These are phyloP conservation scores for Candida manassasensis DNA, from an alignment of 805 yeast species.

Conservation along the genomic window DNA sequence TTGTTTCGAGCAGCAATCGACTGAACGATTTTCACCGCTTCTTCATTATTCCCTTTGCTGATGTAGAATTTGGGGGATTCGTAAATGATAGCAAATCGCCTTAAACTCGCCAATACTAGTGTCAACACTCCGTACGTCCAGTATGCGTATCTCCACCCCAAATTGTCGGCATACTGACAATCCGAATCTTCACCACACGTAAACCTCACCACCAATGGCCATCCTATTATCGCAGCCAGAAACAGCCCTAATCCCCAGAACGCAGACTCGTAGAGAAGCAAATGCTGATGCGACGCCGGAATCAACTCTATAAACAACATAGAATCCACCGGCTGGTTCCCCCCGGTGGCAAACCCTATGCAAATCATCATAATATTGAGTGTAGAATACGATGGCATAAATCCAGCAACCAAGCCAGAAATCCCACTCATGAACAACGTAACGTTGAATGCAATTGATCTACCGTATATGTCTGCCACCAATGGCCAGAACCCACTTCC, in stretches of 20 bases:
- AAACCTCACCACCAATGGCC: constrained; percentile 46
- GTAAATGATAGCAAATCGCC: constrained; percentile 26
- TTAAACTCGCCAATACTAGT: constrained; percentile 17
- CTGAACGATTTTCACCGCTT: constrained; percentile 35
- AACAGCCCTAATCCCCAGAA: constrained; percentile 60
- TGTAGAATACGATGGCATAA: constrained; percentile 12
- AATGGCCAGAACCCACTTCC: constrained; percentile 13
- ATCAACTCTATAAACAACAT: constrained; percentile 12
- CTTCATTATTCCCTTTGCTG: constrained; percentile 43
- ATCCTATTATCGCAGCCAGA: constrained; percentile 41
- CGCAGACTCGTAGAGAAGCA: constrained; percentile 25
- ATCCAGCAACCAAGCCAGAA: constrained; percentile 12
- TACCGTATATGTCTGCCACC: constrained; percentile 12
- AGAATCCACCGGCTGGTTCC: constrained; percentile 14
- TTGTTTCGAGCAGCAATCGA: constrained; percentile 39
- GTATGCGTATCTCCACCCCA: constrained; percentile 53
- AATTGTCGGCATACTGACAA: constrained; percentile 41
- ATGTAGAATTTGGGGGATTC: constrained; percentile 52
- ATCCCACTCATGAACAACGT: constrained; percentile 11
- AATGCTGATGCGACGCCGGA: constrained; percentile 12
- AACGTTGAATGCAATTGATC: constrained; percentile 12
- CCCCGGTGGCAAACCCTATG: constrained; percentile 13
- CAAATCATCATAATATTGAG: constrained; percentile 12
- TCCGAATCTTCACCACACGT: constrained; percentile 31
- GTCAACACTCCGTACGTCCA: constrained; percentile 45